Base-by-base conservation (phyloP, 2,329 filamentous ascomycete species). In the Aspergillus bombycis region DNA sequence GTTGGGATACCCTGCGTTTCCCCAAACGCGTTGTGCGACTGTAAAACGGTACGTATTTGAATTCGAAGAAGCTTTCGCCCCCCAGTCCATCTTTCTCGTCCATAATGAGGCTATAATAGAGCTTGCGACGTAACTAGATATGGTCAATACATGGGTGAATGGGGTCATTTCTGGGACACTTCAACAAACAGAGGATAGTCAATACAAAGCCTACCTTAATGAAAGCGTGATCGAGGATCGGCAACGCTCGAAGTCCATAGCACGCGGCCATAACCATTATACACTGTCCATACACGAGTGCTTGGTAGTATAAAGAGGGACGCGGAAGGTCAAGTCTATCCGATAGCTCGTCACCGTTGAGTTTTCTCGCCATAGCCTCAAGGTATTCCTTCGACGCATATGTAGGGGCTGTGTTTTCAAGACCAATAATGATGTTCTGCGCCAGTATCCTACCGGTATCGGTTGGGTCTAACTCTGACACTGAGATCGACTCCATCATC, bases 361-460 rank as follows among this genome's bases (percentile, higher is more conserved):
- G 81, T 83, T 89, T 91, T 62, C 90, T 83, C 6, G 88, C 86
- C 72, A 86, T 85, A 0, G 90, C 91, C 57, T 86, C 83, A 58
- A 94, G 82, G 74, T 92, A 91, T 54, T 87, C 85, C 7, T 85
- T 83, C 1, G 87, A 89, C 0, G 89, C 84, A 67, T 87, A 89
- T 0, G 86, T 83, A 0, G 91, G 91, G 0, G 90, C 86, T 46
- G 87, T 85, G 57, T 84, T 82, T 68, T 89, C 83, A n/a, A 94
- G 81, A 3, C 86, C 85, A 4, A 86, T 83, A 68, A 94, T 88
- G 70, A 94, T 90, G 72, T 94, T 94, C 75, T 90, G 90, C 3
- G 90, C 90, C 30, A 94, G 81, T 8, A 89, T 81, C 53, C 83
- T 83, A 0, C 86, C 89, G 23, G 85, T 90, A 0, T 83, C 77